A percentile compares a stretch with the other conserved stretches of the same genome.
These are phyloP conservation scores for Yarrowia osloensis DNA, from an alignment of 805 yeast species.

Conservation along the genomic window DNA sequence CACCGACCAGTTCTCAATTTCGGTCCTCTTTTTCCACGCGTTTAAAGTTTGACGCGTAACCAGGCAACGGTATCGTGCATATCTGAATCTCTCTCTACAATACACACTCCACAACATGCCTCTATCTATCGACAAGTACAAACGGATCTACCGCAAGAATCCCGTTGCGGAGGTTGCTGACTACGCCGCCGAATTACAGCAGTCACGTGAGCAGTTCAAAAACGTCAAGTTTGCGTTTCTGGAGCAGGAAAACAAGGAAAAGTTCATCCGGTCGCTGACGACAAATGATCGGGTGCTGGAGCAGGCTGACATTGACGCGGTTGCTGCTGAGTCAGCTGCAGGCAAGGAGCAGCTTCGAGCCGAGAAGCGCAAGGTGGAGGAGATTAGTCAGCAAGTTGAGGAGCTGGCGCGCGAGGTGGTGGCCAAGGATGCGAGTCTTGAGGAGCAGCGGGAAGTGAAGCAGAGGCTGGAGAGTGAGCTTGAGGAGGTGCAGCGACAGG, in stretches of 20 bases:
- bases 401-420: constrained; percentile 3
- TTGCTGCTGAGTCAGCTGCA: not conserved
- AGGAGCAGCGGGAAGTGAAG: not conserved
- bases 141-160: constrained; percentile 2
- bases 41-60: too few species aligned
- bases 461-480: not conserved
- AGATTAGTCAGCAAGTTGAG: not conserved
- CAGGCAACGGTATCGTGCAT: too few species aligned
- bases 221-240: constrained; percentile 64
- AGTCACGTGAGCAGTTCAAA: constrained; percentile 44
- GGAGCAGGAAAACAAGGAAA: constrained; percentile 72
- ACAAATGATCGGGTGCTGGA: constrained; percentile 15
- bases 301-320: constrained; percentile 12
- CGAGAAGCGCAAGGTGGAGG: constrained; percentile 15
- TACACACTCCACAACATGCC: not conserved
- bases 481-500: not conserved
- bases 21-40: too few species aligned
- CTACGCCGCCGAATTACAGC: constrained; percentile 32
- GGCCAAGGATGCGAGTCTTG: not conserved
- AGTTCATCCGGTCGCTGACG: constrained; percentile 51
- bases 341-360: constrained; percentile 1
- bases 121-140: constrained; percentile 17
- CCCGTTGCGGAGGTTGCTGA: constrained; percentile 1
- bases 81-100: too few species aligned
- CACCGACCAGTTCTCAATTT: too few species aligned